A percentile compares a stretch with the other conserved stretches of the same genome.
phyloP scores from a whole-genome alignment of 2,329 filamentous ascomycete species.

The Diaporthe vaccinii region DNA sequence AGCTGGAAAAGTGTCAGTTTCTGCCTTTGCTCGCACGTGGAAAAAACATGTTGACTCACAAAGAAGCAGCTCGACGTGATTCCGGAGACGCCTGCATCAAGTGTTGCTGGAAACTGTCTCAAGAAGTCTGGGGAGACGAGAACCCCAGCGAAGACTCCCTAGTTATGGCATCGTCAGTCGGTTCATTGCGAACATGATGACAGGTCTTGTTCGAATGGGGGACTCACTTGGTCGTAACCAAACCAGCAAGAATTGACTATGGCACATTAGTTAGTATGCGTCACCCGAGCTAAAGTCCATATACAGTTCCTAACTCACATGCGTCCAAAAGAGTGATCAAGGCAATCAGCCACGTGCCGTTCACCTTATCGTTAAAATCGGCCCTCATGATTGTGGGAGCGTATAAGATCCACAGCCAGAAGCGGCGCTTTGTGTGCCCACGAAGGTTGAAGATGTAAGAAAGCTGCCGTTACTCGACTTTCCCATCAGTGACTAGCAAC shows the following conservation, averaged over 20 bases:
- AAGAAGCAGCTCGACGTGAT: slow-evolving; percentile 60
- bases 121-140: slow-evolving; percentile 57
- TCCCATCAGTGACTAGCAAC: background rate
- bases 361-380: slow-evolving; percentile 27
- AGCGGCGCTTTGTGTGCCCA: background rate
- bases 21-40: no score
- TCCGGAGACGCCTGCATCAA: slow-evolving; percentile 56
- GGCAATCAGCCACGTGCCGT: slow-evolving; percentile 40
- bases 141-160: slow-evolving; percentile 59
- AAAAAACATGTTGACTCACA: slow-evolving; percentile 40
- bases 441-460: no score
- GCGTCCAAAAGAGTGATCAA: slow-evolving; percentile 39
- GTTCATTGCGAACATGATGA: background rate
- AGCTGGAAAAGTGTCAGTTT: slow-evolving; percentile 43
- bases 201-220: background rate
- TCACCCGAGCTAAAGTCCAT: background rate
- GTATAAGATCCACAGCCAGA: background rate
- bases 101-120: slow-evolving; percentile 53
- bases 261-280: background rate
- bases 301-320: slow-evolving; percentile 2
- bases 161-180: background rate
- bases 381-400: slow-evolving; percentile 8
- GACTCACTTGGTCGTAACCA: slow-evolving; percentile 41
- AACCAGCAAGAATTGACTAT: slow-evolving; percentile 41
- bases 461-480: background rate